Base-by-base conservation (phyloP, 75 land plant species). In the Cupressus sempervirens region DNA sequence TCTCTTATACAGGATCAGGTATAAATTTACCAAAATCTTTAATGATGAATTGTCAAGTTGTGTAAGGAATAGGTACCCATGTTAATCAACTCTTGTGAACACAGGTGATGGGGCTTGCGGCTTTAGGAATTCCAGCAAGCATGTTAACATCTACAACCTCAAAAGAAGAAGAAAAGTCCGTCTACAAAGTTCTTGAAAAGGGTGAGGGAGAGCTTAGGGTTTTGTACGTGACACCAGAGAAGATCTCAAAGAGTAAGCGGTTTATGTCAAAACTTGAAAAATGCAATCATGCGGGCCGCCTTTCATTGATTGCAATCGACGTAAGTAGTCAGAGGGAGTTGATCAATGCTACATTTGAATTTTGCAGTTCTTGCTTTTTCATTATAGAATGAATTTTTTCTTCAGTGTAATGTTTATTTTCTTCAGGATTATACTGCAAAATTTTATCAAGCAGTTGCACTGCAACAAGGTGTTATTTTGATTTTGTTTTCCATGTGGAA, bases 1-100 rank as follows among this genome's bases (percentile, higher is more conserved):
- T 98, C 99, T 48, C 91, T 98, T 74, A 98, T 98, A 75, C 95
- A 98, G 84, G 99, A 98, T 88, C 98, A 98, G 97, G 99, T 98
- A 77, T 36, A 29, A 13, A 45, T 50, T 48, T 85, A 20, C 41
- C 40, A 82, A 81, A 35, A 48, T 41, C 1, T 38, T 15, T n/a
- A 43, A 12, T 26, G 34, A 82, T 29, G 45, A 36, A 76, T 36
- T 84, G 26, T 38, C 45, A 34, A 83, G n/a, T 86, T 50, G 40
- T 50, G 53, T 85, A 84, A 18, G 76, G 86, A 85, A 68, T 68
- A 87, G 82, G 56, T 52, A 18, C 50, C 13, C 29, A 85, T 45
- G 35, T 23, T 83, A 56, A 48, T 29, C 34, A 67, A 18, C 36
- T 29, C 7, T 29, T 65, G 30, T 8, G 30, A 45, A 50, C 85